Evolutionary conservation across 179 eudicot species (phyloP).

Genomic region (Beta macrorhiza): DNA sequence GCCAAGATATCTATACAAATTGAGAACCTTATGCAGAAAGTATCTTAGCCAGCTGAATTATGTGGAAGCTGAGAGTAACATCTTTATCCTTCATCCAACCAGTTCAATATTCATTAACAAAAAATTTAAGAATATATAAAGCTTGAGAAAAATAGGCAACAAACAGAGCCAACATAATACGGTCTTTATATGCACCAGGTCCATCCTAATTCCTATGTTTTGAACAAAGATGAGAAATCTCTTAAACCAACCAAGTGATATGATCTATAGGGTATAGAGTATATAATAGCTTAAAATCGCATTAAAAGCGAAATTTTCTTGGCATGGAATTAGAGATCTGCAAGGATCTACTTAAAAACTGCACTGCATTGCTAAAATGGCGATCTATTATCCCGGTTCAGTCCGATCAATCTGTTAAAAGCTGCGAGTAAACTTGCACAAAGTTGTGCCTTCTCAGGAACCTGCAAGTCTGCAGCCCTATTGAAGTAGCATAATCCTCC

Average conservation of each 20-base stretch:
- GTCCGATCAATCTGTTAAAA: neutral
- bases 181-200: neutral
- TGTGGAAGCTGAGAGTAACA: neutral
- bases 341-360: neutral
- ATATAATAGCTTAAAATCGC: neutral
- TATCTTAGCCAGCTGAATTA: neutral
- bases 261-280: too few relatives aligned
- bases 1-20: neutral
- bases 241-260: neutral
- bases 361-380: neutral
- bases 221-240: neutral
- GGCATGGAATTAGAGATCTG: neutral
- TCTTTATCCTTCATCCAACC: neutral
- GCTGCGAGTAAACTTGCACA: neutral
- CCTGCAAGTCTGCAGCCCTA: neutral
- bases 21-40: neutral
- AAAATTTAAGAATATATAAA: neutral
- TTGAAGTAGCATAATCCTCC: slow-evolving; percentile 1
- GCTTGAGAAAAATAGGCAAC: neutral
- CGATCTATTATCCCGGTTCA: neutral
- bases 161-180: neutral
- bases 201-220: neutral
- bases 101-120: neutral
- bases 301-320: neutral
- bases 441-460: neutral